Conservation (phyloP, 2,329 filamentous ascomycete species). For the Cordyceps fumosorosea region DNA sequence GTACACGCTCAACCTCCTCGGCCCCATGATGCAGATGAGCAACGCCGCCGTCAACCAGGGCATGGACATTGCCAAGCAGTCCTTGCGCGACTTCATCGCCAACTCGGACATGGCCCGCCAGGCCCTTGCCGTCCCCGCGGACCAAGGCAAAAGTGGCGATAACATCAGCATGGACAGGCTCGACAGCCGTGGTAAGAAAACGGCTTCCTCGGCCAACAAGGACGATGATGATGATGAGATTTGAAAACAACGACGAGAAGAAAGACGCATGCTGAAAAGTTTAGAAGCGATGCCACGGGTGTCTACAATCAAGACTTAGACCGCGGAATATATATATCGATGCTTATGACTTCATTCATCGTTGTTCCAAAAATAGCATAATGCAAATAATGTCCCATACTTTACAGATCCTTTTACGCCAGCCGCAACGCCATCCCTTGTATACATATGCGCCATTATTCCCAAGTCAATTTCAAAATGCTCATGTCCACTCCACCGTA, state of each 20-base stretch:
- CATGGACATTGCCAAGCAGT: constrained; percentile 84
- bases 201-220: constrained; percentile 25
- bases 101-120: constrained; percentile 78
- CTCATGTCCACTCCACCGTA: too few species aligned
- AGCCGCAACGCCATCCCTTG: neutral
- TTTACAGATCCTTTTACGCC: neutral
- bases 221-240: constrained; percentile 56
- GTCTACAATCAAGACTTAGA: constrained; percentile 6
- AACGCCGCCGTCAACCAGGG: constrained; percentile 85
- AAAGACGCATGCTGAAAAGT: constrained; percentile 10
- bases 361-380: neutral
- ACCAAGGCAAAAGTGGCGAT: constrained; percentile 35
- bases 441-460: neutral
- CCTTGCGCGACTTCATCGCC: constrained; percentile 83
- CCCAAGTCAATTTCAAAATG: neutral
- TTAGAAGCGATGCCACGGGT: constrained; percentile 9
- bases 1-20: constrained; percentile 90
- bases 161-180: constrained; percentile 53
- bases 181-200: constrained; percentile 52
- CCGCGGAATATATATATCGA: constrained; percentile 3
- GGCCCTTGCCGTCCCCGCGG: constrained; percentile 67
- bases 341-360: constrained; percentile 4
- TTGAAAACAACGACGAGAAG: constrained; percentile 22
- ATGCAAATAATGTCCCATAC: neutral
- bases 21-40: constrained; percentile 91